phyloP scores from a whole-genome alignment of 148 eudicot species.

The Rhododendron mucronatum region DNA sequence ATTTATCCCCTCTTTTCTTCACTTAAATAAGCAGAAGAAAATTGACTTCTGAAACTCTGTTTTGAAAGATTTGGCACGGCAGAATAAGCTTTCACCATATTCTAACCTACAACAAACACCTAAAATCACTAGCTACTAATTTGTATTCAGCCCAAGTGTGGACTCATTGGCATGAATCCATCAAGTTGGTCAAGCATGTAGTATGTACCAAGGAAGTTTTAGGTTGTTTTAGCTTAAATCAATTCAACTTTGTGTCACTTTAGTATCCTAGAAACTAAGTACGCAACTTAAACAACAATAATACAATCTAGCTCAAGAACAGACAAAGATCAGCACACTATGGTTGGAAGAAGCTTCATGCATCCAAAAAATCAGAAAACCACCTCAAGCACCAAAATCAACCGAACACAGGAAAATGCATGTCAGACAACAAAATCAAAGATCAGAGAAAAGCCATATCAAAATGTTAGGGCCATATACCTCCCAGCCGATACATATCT shows the following conservation, averaged over 20 bases:
- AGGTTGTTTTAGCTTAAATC: not conserved
- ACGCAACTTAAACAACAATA: not conserved
- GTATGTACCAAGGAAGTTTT: not conserved
- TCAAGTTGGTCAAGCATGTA: not conserved
- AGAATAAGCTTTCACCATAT: not conserved
- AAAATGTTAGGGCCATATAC: constrained; percentile 22
- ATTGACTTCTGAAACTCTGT: not conserved
- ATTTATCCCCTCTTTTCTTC: no score
- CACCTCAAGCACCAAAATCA: not conserved
- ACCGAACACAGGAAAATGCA: not conserved
- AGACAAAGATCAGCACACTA: not conserved
- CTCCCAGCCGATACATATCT: constrained; percentile 93
- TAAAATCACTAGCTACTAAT: not conserved
- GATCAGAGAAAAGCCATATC: not conserved
- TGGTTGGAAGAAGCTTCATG: not conserved
- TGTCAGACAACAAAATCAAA: not conserved
- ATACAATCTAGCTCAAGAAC: not conserved
- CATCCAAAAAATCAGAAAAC: not conserved
- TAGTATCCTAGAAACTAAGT: not conserved
- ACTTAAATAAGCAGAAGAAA: not conserved
- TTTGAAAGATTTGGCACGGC: not conserved
- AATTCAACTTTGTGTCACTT: not conserved
- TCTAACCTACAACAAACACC: not conserved
- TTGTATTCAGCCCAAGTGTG: not conserved
- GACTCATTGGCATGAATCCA: not conserved